These are phyloP conservation scores for Diaporthe capsici DNA, from an alignment of 2,329 filamentous ascomycete genomes.

Conservation along the genomic window DNA sequence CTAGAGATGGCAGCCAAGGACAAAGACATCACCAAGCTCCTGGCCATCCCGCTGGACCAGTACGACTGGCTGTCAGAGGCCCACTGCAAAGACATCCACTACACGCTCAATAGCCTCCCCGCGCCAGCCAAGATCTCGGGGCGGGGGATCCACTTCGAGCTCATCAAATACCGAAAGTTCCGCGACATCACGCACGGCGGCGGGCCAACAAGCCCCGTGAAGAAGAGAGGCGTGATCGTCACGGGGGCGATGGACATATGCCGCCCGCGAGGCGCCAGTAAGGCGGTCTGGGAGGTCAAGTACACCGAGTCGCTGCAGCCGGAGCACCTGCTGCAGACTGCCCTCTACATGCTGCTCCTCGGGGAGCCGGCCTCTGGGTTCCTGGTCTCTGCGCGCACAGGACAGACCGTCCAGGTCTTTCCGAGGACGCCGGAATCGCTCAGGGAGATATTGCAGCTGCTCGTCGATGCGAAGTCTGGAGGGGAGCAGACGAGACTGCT, in stretches of 20 bases:
- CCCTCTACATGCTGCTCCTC: slow-evolving; percentile 37
- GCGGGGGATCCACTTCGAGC: slow-evolving; percentile 29
- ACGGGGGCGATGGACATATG: slow-evolving; percentile 36
- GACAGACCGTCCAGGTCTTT: slow-evolving; percentile 38
- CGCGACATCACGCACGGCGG: slow-evolving; percentile 33
- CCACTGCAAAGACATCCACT: slow-evolving; percentile 35
- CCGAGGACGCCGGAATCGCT: slow-evolving; percentile 21
- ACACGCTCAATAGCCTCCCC: slow-evolving; percentile 35
- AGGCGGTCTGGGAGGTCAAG: slow-evolving; percentile 40
- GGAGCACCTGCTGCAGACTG: slow-evolving; percentile 37
- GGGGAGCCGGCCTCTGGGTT: slow-evolving; percentile 28
- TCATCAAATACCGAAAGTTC: slow-evolving; percentile 13
- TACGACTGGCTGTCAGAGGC: slow-evolving; percentile 38
- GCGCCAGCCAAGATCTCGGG: slow-evolving; percentile 12
- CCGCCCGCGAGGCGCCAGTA: slow-evolving; percentile 21
- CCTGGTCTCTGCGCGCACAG: slow-evolving; percentile 35
- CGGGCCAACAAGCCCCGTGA: slow-evolving; percentile 31
- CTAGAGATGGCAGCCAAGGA: slow-evolving; percentile 39
- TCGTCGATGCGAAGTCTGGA: slow-evolving; percentile 39
- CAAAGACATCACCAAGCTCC: slow-evolving; percentile 40
- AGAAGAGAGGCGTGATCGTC: slow-evolving; percentile 26
- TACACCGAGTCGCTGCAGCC: slow-evolving; percentile 35
- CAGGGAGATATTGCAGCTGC: slow-evolving; percentile 36
- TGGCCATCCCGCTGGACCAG: slow-evolving; percentile 33
- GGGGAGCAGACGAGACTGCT: slow-evolving; percentile 38